Evolutionary conservation across 345 rosid genomes (phyloP), one percentile per base, ranked within the genome.

Genomic region (Geranium brycei): DNA sequence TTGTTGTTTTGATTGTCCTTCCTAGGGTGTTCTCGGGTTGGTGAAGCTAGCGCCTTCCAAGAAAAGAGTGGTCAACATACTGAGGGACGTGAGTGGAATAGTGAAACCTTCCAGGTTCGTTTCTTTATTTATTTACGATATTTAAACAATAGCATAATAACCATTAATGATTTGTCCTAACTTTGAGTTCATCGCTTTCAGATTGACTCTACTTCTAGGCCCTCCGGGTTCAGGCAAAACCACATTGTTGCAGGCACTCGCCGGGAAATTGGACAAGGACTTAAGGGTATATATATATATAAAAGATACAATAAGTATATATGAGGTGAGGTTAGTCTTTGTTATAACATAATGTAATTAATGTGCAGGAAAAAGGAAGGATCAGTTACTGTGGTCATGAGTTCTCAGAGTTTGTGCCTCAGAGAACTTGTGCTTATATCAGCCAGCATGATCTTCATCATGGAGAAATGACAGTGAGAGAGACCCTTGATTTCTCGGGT

Each of bases 401-500:
- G 31, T 69, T 80, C 28, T 17, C 30, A 5, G 83, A 80, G 60
- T 80, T 80, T 64, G 67, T 76, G 19, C 80, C 80, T 61, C 83
- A 79, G 63, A 76, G 74, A 62, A 74, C 83, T 14, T 74, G 80
- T 32, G 78, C 83, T 62, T 79, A 76, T 62, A 72, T 79, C 64
- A 73, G 80, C 64, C 78, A 76, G 68, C 75, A 76, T 23, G 80
- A 74, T 40, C 73, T 76, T 71, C 83, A 79, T 75, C 59, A 70
- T 16, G 83, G 80, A 5, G 76, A 73, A 69, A 68, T 79, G 80
- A 79, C 83, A 16, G 75, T 79, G n/a, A 73, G 83, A 0, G 83
- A 79, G 76, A 79, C 83, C 5, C 62, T 79, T 57, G 71, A 79
- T 71, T 79, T 79, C 63, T 71, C 80, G 0, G 80, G 78, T 6